Percentiles rank a stretch among this genome's conserved stretches.
phyloP scores from a whole-genome alignment of 1,284 basidiomycete species.

The Leccinum fallax region DNA sequence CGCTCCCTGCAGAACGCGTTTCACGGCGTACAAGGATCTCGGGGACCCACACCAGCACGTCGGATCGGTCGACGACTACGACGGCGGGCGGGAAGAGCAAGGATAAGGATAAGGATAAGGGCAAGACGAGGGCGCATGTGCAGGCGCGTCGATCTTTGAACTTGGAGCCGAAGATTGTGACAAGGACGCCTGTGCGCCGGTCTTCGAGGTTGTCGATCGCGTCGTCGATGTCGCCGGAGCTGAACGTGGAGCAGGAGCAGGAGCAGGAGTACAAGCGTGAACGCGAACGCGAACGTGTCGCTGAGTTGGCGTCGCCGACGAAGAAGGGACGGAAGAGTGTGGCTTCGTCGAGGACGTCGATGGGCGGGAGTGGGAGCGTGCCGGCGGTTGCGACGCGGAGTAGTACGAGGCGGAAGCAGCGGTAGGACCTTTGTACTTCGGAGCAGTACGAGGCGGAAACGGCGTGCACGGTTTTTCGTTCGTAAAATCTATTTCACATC shows the following conservation, averaged over 20 bases:
- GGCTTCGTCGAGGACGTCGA: too few relatives aligned
- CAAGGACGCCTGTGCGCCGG: constrained; percentile 31
- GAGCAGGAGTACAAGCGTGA: neutral
- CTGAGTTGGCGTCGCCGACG: too few relatives aligned
- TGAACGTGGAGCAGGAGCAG: neutral
- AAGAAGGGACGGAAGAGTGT: too few relatives aligned
- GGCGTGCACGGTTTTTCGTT: too few relatives aligned
- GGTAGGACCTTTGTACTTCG: neutral
- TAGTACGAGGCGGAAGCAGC: constrained; percentile 31
- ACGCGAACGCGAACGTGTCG: too few relatives aligned
- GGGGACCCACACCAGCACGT: constrained; percentile 5
- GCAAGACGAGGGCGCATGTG: constrained; percentile 17
- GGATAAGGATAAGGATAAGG: neutral
- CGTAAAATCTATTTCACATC: too few relatives aligned
- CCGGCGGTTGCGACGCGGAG: too few relatives aligned
- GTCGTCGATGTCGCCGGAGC: constrained; percentile 32
- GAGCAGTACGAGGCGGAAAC: too few relatives aligned
- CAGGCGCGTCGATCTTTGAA: neutral
- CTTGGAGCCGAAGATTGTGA: neutral
- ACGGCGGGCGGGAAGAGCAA: constrained; percentile 1
- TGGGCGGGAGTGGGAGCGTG: too few relatives aligned
- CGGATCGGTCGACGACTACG: neutral
- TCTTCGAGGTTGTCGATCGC: constrained; percentile 35
- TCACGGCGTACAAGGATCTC: constrained; percentile 30
- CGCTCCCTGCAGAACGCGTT: constrained; percentile 43